Evolutionary conservation across 2,329 filamentous ascomycete genomes (phyloP), one percentile per base, ranked within the genome.

Genomic region (Claviceps capensis): DNA sequence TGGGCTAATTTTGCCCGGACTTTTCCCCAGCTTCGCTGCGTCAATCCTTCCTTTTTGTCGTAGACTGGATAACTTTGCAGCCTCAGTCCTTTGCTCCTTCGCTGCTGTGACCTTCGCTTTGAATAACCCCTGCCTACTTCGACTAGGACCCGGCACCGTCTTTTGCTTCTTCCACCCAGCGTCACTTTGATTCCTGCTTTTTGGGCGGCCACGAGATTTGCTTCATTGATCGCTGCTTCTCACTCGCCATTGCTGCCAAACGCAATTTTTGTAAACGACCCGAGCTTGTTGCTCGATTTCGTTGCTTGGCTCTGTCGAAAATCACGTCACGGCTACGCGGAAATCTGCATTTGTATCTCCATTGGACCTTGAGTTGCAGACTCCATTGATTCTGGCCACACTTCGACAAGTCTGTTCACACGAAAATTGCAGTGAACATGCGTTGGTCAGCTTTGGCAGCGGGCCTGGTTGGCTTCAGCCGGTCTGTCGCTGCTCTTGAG

Each of bases 401-500:
- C 11, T 5, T 40, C n/a, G 40, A 17, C 8, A 34, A 43, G 23
- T 47, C 9, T 7, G 14, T 38, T 5, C 34, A 16, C 19, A 26
- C 9, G 23, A n/a, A 14, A n/a, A 22, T 23, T 46, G 19, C 17
- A 17, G 17, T 36, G 46, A 16, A 23, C 6, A 76, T 76, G 73
- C 72, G 61, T 54, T 60, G 64, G 58, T 62, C 65, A 48, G 63
- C 56, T 36, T 55, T 66, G 47, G 54, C 67, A 19, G 60, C 66
- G 36, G 64, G 63, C 51, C 57, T 73, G 13, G 59, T 64, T 54
- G 62, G 67, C 58, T 58, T 65, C 34, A 62, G 59, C 34, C 60
- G 64, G 26, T 59, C 61, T 34, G 64, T 63, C 45, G 58, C 65
- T 36, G 72, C 74, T 34, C 57, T 79, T 47, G 68, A 75, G 38